Conservation (phyloP, 2,329 filamentous ascomycete genomes). For the Scedosporium boydii region DNA sequence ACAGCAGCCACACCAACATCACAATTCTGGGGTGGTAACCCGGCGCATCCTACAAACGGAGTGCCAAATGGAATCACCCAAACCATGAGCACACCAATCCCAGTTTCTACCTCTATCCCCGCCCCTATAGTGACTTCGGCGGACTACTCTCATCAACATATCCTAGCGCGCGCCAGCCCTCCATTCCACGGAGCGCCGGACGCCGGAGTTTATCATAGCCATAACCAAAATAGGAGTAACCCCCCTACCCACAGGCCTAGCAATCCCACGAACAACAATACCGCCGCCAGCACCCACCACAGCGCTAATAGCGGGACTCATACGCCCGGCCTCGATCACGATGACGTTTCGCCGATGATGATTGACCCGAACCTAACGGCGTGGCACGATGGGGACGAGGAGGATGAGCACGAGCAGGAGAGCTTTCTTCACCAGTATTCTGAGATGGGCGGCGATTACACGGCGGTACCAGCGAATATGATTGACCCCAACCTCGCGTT, state of each 20-base stretch:
- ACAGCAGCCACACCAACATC: background rate
- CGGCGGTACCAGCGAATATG: background rate
- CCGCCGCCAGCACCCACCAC: background rate
- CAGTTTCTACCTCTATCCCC: background rate
- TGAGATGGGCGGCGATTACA: constrained; percentile 5
- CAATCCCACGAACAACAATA: background rate
- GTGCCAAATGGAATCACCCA: background rate
- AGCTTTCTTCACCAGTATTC: constrained; percentile 7
- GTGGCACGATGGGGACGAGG: constrained; percentile 1
- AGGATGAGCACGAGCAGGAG: constrained; percentile 3
- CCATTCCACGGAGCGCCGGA: background rate
- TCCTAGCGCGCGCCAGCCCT: background rate
- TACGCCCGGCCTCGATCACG: background rate
- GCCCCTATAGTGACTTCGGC: background rate
- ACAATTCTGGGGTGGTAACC: background rate
- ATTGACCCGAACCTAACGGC: constrained; percentile 3
- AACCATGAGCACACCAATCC: background rate
- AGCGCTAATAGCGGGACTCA: background rate
- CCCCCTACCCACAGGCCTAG: background rate
- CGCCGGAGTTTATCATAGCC: background rate
- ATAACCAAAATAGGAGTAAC: background rate
- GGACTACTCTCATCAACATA: background rate
- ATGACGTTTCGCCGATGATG: constrained; percentile 4
- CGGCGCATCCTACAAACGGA: background rate
- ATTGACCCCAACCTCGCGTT: constrained; percentile 4